Percentiles rank a stretch among this genome's conserved stretches.
These are phyloP conservation scores for Leccinum longicurvipes DNA, from an alignment of 768 basidiomycete species.

Conservation along the genomic window DNA sequence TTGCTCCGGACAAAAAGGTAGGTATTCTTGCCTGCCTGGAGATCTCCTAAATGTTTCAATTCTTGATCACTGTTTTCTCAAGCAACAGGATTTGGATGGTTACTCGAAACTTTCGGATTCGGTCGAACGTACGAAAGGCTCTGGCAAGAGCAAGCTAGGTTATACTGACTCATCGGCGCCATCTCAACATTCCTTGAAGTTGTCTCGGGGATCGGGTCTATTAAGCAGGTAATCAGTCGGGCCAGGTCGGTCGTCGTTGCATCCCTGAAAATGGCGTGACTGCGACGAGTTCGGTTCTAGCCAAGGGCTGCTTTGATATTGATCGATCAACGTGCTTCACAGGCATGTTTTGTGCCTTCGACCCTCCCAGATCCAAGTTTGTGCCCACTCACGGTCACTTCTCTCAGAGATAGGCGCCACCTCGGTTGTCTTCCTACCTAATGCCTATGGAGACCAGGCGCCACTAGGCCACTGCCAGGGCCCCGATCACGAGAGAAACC, in stretches of 20 bases:
- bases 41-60: no score
- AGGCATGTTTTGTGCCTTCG: background rate
- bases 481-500: background rate
- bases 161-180: background rate
- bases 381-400: background rate
- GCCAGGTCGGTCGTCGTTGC: background rate
- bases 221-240: background rate
- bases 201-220: no score
- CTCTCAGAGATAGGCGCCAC: background rate
- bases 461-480: background rate
- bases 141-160: background rate
- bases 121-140: background rate
- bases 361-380: background rate
- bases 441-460: background rate
- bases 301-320: background rate
- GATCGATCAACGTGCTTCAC: background rate
- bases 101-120: no score
- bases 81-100: no score
- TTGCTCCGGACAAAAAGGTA: no score
- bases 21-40: no score
- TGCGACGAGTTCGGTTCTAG: no score
- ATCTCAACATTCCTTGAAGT: background rate
- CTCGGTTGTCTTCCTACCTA: no score
- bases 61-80: no score
- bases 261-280: background rate